Conservation (phyloP, 2,329 filamentous ascomycete species). For the Cladorrhinum sp. region DNA sequence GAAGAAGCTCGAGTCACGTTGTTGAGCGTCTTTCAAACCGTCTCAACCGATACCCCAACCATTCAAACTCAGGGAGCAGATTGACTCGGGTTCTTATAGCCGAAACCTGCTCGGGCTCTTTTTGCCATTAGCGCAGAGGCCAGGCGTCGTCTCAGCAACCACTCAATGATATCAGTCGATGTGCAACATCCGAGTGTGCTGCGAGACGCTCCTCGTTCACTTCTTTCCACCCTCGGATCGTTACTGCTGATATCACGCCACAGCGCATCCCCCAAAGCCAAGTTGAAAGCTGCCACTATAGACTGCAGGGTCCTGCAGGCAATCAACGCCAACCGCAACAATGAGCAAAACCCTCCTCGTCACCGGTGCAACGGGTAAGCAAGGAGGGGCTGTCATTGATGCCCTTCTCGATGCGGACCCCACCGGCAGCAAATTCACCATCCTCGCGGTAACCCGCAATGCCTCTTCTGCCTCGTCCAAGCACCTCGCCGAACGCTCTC, state of each 20-base stretch:
- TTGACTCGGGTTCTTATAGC: background rate
- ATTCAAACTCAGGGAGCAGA: background rate
- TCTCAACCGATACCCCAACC: background rate
- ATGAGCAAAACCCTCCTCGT: constrained; percentile 40
- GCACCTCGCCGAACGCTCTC: constrained; percentile 42
- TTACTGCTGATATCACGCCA: background rate
- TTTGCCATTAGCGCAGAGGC: background rate
- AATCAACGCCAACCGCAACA: constrained; percentile 1
- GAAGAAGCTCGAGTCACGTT: background rate
- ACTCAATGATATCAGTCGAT: background rate
- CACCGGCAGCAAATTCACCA: constrained; percentile 29
- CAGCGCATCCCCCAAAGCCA: too few relatives aligned
- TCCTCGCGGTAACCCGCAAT: constrained; percentile 60
- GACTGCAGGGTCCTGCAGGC: background rate
- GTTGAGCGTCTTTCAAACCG: background rate
- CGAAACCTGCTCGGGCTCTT: background rate
- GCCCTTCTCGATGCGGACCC: constrained; percentile 34
- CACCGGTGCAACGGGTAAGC: constrained; percentile 48
- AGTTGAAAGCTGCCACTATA: too few relatives aligned
- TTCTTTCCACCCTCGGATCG: background rate
- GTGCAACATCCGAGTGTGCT: too few relatives aligned
- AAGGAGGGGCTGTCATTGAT: constrained; percentile 44
- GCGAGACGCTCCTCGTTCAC: background rate
- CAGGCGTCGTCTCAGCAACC: background rate
- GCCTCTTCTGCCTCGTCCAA: constrained; percentile 44